A percentile compares a stretch with the other conserved stretches of the same genome.
Conservation (phyloP, 2,329 filamentous ascomycete genomes). For the Penicillium sp. region DNA sequence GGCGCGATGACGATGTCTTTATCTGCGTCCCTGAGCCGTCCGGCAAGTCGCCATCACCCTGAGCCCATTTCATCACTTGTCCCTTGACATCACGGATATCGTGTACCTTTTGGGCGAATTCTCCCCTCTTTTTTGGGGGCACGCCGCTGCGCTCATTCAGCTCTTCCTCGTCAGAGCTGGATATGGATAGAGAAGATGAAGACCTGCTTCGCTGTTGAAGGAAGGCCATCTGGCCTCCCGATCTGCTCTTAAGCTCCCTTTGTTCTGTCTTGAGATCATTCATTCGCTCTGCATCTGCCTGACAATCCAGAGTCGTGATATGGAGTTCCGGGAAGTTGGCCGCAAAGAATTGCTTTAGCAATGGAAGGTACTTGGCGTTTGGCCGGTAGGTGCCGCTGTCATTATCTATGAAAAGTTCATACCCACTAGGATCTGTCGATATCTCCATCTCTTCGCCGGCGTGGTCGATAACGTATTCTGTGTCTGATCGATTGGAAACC, state of each 20-base stretch:
- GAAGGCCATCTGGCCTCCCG: slow-evolving; percentile 59
- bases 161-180: slow-evolving; percentile 62
- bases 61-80: slow-evolving; percentile 42
- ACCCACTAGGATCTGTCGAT: slow-evolving; percentile 63
- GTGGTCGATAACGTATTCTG: slow-evolving; percentile 38
- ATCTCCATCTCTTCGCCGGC: slow-evolving; percentile 47
- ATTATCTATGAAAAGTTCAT: slow-evolving; percentile 92
- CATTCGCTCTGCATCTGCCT: slow-evolving; percentile 72
- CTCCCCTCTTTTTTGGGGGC: slow-evolving; percentile 30
- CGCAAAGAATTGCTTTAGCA: slow-evolving; percentile 72
- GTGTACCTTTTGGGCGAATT: slow-evolving; percentile 36
- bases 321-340: slow-evolving; percentile 77
- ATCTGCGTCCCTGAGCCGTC: not conserved
- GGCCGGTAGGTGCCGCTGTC: slow-evolving; percentile 93
- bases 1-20: not conserved
- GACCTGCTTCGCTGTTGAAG: slow-evolving; percentile 54
- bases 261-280: slow-evolving; percentile 77
- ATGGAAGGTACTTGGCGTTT: slow-evolving; percentile 74
- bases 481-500: slow-evolving; percentile 39
- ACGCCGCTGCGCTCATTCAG: slow-evolving; percentile 51
- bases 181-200: slow-evolving; percentile 53
- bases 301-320: slow-evolving; percentile 74
- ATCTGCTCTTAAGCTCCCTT: slow-evolving; percentile 71
- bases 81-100: slow-evolving; percentile 45
- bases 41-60: slow-evolving; percentile 31